A percentile compares a stretch with the other conserved stretches of the same genome.
These are phyloP conservation scores for Sugiyamaella xylanicola DNA, from an alignment of 1,139 yeast species.

Conservation along the genomic window DNA sequence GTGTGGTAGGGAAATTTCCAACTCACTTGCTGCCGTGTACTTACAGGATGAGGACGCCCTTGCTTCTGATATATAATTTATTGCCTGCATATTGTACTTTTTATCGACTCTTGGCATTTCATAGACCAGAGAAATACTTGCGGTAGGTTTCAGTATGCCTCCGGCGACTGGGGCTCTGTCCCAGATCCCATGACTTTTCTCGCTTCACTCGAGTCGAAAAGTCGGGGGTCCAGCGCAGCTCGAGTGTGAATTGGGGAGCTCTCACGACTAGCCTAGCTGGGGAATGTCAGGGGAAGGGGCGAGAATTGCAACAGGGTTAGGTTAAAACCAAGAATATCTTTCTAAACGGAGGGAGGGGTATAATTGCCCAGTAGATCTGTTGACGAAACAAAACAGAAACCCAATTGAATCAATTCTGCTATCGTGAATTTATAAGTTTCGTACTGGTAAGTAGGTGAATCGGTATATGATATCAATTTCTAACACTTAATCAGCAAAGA, in stretches of 20 bases:
- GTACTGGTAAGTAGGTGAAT: neutral
- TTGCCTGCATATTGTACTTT: neutral
- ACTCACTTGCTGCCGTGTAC: constrained; percentile 26
- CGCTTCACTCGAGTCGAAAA: too few relatives aligned
- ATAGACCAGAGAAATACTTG: neutral
- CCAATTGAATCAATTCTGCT: neutral
- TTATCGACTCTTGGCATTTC: neutral
- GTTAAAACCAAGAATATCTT: neutral
- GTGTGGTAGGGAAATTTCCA: constrained; percentile 29
- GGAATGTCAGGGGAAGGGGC: neutral
- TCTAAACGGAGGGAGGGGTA: too few relatives aligned
- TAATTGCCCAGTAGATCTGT: neutral
- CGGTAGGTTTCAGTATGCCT: too few relatives aligned
- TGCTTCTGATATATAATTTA: constrained; percentile 9
- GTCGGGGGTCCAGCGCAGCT: too few relatives aligned
- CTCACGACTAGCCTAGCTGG: neutral
- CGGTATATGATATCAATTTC: neutral
- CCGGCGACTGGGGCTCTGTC: too few relatives aligned
- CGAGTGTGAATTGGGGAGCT: too few relatives aligned
- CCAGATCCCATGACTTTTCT: too few relatives aligned
- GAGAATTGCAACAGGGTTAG: neutral
- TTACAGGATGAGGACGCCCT: constrained; percentile 11
- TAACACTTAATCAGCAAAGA: neutral
- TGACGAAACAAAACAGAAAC: neutral
- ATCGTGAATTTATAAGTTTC: too few relatives aligned